Conservation (phyloP, 2,329 filamentous ascomycete genomes). For the Tothia fuscella region DNA sequence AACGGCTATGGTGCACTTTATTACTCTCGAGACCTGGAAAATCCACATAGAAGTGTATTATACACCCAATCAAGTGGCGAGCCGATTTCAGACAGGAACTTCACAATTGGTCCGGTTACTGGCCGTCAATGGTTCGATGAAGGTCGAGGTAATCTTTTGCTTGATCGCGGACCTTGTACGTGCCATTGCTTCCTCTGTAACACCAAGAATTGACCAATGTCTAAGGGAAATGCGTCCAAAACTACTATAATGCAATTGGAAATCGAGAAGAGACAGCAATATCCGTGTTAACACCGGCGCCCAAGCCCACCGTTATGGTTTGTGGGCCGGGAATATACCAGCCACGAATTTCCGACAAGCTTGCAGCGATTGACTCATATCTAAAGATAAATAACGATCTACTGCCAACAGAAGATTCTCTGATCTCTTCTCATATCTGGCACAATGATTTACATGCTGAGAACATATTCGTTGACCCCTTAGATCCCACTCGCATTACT, state of each 20-base stretch:
- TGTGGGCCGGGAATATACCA: slow-evolving; percentile 2
- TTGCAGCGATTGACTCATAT: slow-evolving; percentile 3
- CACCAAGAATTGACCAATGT: too few species aligned
- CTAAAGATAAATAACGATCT: not conserved
- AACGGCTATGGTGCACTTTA: too few species aligned
- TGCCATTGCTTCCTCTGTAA: too few species aligned
- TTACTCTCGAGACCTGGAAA: too few species aligned
- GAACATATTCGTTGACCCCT: slow-evolving; percentile 31
- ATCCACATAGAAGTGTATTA: too few species aligned
- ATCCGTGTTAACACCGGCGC: not conserved
- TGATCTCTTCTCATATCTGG: too few species aligned
- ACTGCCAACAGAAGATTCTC: slow-evolving; percentile 1
- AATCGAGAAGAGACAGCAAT: slow-evolving; percentile 3
- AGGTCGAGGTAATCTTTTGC: not conserved
- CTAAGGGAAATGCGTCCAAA: slow-evolving; percentile 2
- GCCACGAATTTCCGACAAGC: not conserved
- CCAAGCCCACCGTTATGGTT: slow-evolving; percentile 1
- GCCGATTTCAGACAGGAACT: not conserved
- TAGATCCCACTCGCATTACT: slow-evolving; percentile 26
- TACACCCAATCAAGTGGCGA: not conserved
- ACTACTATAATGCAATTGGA: not conserved
- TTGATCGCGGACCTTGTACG: slow-evolving; percentile 1
- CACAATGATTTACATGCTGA: slow-evolving; percentile 31
- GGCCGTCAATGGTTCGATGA: slow-evolving; percentile 1
- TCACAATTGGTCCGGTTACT: not conserved